These are phyloP conservation scores for Chiua virens DNA, from an alignment of 768 basidiomycete genomes.

Conservation along the genomic window DNA sequence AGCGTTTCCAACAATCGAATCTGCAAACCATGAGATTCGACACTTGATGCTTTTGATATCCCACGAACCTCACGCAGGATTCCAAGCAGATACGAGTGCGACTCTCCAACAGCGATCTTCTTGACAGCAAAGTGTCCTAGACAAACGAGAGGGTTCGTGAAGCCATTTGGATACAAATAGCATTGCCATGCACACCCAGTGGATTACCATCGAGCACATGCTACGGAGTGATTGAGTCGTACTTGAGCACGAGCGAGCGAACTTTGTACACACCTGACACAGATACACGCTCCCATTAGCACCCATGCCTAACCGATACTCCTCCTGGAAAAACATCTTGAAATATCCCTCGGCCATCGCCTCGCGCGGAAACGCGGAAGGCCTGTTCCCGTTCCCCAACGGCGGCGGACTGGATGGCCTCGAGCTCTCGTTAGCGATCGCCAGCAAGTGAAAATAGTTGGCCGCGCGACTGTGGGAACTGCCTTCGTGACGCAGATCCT, in stretches of 20 bases:
- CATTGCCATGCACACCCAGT: slow-evolving; percentile 49
- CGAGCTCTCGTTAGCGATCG: slow-evolving; percentile 64
- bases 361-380: slow-evolving; percentile 57
- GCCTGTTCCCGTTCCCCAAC: slow-evolving; percentile 9
- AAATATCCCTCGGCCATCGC: slow-evolving; percentile 92
- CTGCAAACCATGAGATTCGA: slow-evolving; percentile 29
- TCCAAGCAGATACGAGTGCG: slow-evolving; percentile 79
- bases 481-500: slow-evolving; percentile 38
- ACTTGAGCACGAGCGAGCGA: neutral
- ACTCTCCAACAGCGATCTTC: slow-evolving; percentile 93
- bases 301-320: slow-evolving; percentile 89
- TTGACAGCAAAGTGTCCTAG: slow-evolving; percentile 90
- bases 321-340: slow-evolving; percentile 89
- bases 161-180: neutral
- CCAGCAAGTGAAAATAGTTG: slow-evolving; percentile 81
- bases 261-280: slow-evolving; percentile 61
- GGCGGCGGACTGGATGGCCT: slow-evolving; percentile 52
- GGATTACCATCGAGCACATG: slow-evolving; percentile 87
- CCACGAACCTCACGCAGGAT: slow-evolving; percentile 71
- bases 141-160: slow-evolving; percentile 1
- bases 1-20: slow-evolving; percentile 84
- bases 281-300: slow-evolving; percentile 90
- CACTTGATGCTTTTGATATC: neutral
- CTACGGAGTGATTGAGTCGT: slow-evolving; percentile 34
- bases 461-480: slow-evolving; percentile 54